Evolutionary conservation across 2,329 filamentous ascomycete species (phyloP).

Genomic region (Pseudogymnoascus sp.): DNA sequence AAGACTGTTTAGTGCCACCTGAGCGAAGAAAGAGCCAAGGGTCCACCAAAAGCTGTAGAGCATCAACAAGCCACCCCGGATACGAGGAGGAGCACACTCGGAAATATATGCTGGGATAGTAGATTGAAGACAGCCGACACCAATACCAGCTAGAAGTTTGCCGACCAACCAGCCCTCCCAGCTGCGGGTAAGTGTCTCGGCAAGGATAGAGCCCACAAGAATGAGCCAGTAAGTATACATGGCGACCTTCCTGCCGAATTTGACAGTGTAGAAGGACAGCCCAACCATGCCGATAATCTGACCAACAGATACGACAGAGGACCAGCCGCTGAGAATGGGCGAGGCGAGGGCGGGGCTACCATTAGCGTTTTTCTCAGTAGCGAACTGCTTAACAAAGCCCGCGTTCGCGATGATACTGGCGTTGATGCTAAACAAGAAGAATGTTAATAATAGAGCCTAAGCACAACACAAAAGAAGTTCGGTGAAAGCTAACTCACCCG

Average conservation of each 20-base stretch:
- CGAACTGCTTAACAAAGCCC: conserved; percentile 18
- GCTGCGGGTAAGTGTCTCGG: conserved; percentile 16
- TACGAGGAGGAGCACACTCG: conserved; percentile 18
- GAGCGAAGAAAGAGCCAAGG: conserved; percentile 36
- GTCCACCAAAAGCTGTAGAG: conserved; percentile 33
- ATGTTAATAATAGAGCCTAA: neutral
- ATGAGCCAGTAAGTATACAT: conserved; percentile 30
- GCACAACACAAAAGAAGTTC: neutral
- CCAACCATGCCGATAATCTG: conserved; percentile 22
- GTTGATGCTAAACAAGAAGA: conserved; percentile 21
- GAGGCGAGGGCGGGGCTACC: conserved; percentile 22
- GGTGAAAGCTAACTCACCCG: conserved; percentile 17
- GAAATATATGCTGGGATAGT: conserved; percentile 20
- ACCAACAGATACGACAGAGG: conserved; percentile 19
- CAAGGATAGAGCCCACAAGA: conserved; percentile 22
- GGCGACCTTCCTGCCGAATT: conserved; percentile 29
- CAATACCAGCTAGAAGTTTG: conserved; percentile 19
- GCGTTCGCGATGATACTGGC: conserved; percentile 19
- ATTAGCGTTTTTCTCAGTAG: conserved; percentile 15
- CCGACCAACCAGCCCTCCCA: conserved; percentile 20
- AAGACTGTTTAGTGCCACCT: conserved; percentile 34
- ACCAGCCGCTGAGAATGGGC: conserved; percentile 13
- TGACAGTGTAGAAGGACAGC: conserved; percentile 23
- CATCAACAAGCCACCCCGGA: conserved; percentile 18
- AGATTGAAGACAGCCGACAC: conserved; percentile 20